Base-by-base conservation (phyloP, 345 rosid genomes). In the Aquilaria malaccensis region DNA sequence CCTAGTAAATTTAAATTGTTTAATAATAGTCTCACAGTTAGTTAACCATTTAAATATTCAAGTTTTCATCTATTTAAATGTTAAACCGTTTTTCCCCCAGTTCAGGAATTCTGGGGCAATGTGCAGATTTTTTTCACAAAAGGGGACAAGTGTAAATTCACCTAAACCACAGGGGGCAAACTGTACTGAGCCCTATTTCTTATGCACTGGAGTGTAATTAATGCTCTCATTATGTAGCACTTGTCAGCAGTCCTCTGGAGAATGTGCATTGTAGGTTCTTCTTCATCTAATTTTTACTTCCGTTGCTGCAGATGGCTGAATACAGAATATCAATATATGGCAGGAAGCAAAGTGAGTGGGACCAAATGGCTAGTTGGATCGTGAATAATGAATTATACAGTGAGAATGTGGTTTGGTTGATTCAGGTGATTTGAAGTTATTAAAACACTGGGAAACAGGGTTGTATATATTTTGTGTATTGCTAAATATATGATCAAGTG, bases 331-430 rank as follows among this genome's bases (percentile, higher is more conserved):
- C 99, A 48, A 91, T 95, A 70, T 91, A 95, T 58, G 99, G 99
- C 45, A 78, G 99, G 79, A 95, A 95, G 80, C 91, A 88, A 85
- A 91, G 98, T 48, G 98, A 95, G 67, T 95, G 99, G 99, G 99
- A 95, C 62, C 98, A 95, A 73, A 55, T 95, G 72, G 99, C 99
- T 67, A 88, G 98, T 77, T 95, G 99, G 99, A 95, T 95, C 66
- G 95, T 95, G 74, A 95, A 95, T 81, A 95, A 91, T 76, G 98
- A 91, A 49, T 72, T 95, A 66, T 95, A 91, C 81, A 86, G 95
- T 65, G 94, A 86, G 80, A 91, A 91, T 68, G 98, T 91, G 77
- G 98, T 95, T 60, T 95, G 99, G 99, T 80, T 95, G 67, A 95
- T 95, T 72, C 99, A 95, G 99, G 99, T 91, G 76, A 22, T n/a